Evolutionary conservation across 1,284 basidiomycete species (phyloP).

Genomic region (Marasmius fiardii): DNA sequence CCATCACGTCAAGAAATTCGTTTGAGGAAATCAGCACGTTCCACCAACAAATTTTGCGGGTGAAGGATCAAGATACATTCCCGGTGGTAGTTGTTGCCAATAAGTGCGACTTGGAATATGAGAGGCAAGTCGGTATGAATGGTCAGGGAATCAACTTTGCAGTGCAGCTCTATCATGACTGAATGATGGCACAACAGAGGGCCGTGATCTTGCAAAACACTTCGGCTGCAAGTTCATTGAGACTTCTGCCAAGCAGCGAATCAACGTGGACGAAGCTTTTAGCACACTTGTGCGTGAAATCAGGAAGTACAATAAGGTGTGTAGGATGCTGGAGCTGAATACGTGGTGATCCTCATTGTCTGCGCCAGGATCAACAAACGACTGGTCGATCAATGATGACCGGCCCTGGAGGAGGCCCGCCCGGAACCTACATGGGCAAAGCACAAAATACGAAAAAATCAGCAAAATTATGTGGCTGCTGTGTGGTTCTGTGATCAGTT

Average conservation of each 20-base stretch:
- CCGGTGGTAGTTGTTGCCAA: conserved; percentile 98
- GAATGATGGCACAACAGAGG: conserved; percentile 59
- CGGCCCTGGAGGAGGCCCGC: conserved; percentile 25
- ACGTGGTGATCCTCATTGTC: conserved; percentile 7
- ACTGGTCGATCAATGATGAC: conserved; percentile 35
- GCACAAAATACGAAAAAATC: conserved; percentile 36
- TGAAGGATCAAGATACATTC: conserved; percentile 98
- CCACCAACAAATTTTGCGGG: conserved; percentile 95
- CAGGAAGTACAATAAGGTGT: conserved; percentile 90
- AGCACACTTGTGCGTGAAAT: conserved; percentile 96
- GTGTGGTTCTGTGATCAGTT: conserved; percentile 48
- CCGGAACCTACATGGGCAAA: conserved; percentile 28
- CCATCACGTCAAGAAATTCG: conserved; percentile 96
- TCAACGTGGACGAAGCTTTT: conserved; percentile 99
- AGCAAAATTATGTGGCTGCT: conserved; percentile 55
- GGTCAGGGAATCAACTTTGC: conserved; percentile 48
- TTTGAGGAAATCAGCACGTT: conserved; percentile 98
- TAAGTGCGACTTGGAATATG: conserved; percentile 98
- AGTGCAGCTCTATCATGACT: conserved; percentile 1
- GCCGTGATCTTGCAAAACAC: conserved; percentile 93
- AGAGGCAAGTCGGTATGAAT: conserved; percentile 95
- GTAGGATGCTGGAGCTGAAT: conserved; percentile 8
- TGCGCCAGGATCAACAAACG: conserved; percentile 39
- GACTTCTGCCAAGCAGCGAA: conserved; percentile 97
- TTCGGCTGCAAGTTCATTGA: conserved; percentile 98